Percentiles rank a stretch among this genome's conserved stretches.
phyloP scores from a whole-genome alignment of 352 stramenopile genomes.

The Pythium rishiriense region DNA sequence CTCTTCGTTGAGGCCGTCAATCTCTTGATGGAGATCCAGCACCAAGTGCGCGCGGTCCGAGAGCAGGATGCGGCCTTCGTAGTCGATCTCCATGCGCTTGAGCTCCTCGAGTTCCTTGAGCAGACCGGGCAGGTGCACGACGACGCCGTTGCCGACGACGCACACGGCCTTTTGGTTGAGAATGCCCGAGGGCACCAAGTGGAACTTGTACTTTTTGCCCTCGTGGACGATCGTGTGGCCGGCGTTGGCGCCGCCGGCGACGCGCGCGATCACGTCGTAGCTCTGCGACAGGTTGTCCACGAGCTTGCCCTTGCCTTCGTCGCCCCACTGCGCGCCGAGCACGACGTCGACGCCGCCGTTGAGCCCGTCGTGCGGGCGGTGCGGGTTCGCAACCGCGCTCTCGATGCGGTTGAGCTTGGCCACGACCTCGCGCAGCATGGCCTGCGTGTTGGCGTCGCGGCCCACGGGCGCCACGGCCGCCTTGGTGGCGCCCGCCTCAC shows the following conservation, averaged over 20 bases:
- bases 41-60: conserved; percentile 98
- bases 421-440: conserved; percentile 82
- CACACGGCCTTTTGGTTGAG: conserved; percentile 95
- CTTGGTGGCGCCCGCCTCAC: conserved; percentile 5
- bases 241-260: conserved; percentile 97
- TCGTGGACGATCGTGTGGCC: conserved; percentile 99
- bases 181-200: conserved; percentile 98
- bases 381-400: conserved; percentile 81
- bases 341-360: conserved; percentile 90
- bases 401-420: conserved; percentile 88
- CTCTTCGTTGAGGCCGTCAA: conserved; percentile 84
- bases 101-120: conserved; percentile 94
- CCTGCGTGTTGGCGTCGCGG: conserved; percentile 52
- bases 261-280: conserved; percentile 96
- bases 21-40: conserved; percentile 98
- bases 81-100: conserved; percentile 87
- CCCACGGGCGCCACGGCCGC: conserved; percentile 35
- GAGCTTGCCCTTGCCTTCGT: conserved; percentile 99
- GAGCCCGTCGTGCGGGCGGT: conserved; percentile 62
- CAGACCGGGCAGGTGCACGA: conserved; percentile 97
- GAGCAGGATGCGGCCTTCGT: conserved; percentile 94
- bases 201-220: conserved; percentile 99
- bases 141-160: conserved; percentile 99
- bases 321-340: conserved; percentile 97
- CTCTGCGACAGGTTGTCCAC: conserved; percentile 92